Evolutionary conservation across 495 filamentous ascomycete species (phyloP).

Genomic region (Penicillium lagena): DNA sequence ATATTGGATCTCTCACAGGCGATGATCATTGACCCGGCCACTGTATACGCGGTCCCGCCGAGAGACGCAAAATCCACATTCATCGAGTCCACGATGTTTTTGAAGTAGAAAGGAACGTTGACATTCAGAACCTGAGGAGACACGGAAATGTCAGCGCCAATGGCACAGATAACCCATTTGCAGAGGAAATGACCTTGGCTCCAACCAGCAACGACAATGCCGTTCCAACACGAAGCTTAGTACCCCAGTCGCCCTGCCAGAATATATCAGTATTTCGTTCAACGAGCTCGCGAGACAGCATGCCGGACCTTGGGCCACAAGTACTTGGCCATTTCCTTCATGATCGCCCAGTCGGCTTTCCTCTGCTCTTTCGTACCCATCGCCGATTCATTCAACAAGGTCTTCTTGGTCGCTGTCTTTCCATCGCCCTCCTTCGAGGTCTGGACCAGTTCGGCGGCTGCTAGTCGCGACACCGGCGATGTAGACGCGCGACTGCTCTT

Average conservation of each 20-base stretch:
- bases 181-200: constrained; percentile 55
- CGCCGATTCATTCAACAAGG: constrained; percentile 49
- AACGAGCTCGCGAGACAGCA: background rate
- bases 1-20: constrained; percentile 50
- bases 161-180: too few species aligned
- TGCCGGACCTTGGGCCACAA: constrained; percentile 81
- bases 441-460: constrained; percentile 12
- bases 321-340: constrained; percentile 94
- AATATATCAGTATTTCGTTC: constrained; percentile 1
- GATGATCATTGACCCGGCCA: constrained; percentile 86
- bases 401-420: constrained; percentile 36
- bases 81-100: constrained; percentile 93
- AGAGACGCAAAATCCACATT: constrained; percentile 83
- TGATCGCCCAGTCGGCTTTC: constrained; percentile 96
- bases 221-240: constrained; percentile 75
- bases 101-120: constrained; percentile 98
- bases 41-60: constrained; percentile 79
- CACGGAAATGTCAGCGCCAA: constrained; percentile 8
- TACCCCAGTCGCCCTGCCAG: constrained; percentile 62
- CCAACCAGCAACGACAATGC: constrained; percentile 77
- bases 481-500: constrained; percentile 8
- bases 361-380: constrained; percentile 75
- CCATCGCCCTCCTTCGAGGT: constrained; percentile 17
- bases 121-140: constrained; percentile 73
- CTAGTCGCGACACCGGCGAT: constrained; percentile 10